Evolutionary conservation across 2,329 filamentous ascomycete species (phyloP), one percentile per base, ranked within the genome.

Genomic region (Biscogniauxia sp.): DNA sequence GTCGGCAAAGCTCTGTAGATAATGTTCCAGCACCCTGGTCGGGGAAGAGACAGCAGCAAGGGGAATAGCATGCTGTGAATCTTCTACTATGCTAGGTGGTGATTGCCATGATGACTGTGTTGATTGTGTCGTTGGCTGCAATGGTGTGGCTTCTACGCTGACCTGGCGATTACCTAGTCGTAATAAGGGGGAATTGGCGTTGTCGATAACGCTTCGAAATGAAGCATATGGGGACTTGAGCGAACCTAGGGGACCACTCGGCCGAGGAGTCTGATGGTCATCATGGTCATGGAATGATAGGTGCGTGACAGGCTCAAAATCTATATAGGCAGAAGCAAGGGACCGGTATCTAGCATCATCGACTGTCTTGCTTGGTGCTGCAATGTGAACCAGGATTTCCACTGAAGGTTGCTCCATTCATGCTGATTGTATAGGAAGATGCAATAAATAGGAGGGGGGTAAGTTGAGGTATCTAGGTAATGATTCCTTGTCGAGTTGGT

Each of bases 361-460:
- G 11, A 69, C 66, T 20, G 76, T 73, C 49, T 71, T 78, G 66
- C 81, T 80, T 6, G 83, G 81, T 28, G 84, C 84, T 11, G 80
- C 72, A 58, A 84, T 78, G 69, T 87, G 84, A 55, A 85, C 78
- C 52, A 87, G 76, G 52, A 86, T 82, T 72, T 87, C 83, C 56
- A 79, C 75, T 51, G 32, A 55, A 49, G 66, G 59, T 55, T 64
- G 53, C 57, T 70, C 71, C 72, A 74, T 74, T 56, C 62, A 67
- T 58, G 54, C 49, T 37, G 58, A 57, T 51, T 64, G 67, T 65
- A 56, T 59, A 53, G 45, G 41, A 3, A 52, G 19, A 52, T 52
- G 23, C 5, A 52, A 20, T 13, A 52, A 20, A 26, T 20, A 7
- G n/a, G 20, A 20, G 49, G 49, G 2, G 7, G 11, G 6, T n/a